phyloP scores from a whole-genome alignment of 2,329 filamentous ascomycete species.

The Dothideomycetes sp. region DNA sequence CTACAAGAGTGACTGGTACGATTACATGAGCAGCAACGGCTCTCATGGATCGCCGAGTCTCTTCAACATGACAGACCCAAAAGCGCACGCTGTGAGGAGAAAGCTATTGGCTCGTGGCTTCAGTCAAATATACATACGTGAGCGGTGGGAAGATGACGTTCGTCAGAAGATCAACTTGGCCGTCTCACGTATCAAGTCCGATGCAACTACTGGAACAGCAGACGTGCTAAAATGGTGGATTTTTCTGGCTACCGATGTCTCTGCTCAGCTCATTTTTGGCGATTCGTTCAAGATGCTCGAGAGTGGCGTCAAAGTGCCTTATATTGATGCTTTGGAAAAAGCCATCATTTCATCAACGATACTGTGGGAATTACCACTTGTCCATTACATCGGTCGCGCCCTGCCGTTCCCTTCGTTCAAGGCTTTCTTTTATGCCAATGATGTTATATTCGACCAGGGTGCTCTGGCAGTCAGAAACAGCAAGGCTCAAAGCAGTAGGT shows the following conservation, averaged over 20 bases:
- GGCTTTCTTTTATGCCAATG: constrained; percentile 15
- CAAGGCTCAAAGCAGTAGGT: constrained; percentile 6
- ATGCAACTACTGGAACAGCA: constrained; percentile 23
- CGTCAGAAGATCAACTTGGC: constrained; percentile 26
- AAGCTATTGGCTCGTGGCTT: constrained; percentile 30
- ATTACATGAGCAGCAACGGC: constrained; percentile 15
- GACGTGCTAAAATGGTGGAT: constrained; percentile 35
- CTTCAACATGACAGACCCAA: constrained; percentile 31
- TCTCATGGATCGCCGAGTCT: constrained; percentile 20
- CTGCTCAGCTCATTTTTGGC: constrained; percentile 31
- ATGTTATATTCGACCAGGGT: constrained; percentile 15
- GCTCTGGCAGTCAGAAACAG: constrained; percentile 14
- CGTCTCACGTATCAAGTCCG: constrained; percentile 25
- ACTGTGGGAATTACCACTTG: constrained; percentile 21
- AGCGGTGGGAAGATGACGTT: constrained; percentile 30
- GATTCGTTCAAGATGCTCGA: constrained; percentile 33
- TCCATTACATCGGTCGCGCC: constrained; percentile 15
- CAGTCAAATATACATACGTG: constrained; percentile 27
- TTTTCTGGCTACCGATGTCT: constrained; percentile 33
- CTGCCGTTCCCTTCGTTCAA: constrained; percentile 13
- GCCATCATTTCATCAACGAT: constrained; percentile 16
- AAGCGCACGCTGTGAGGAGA: constrained; percentile 28
- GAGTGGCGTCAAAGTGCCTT: constrained; percentile 23
- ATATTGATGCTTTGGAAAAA: constrained; percentile 1
- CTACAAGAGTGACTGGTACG: constrained; percentile 24